Evolutionary conservation across 176 grass and related monocot genomes (phyloP).

Genomic region (Poa pratensis): DNA sequence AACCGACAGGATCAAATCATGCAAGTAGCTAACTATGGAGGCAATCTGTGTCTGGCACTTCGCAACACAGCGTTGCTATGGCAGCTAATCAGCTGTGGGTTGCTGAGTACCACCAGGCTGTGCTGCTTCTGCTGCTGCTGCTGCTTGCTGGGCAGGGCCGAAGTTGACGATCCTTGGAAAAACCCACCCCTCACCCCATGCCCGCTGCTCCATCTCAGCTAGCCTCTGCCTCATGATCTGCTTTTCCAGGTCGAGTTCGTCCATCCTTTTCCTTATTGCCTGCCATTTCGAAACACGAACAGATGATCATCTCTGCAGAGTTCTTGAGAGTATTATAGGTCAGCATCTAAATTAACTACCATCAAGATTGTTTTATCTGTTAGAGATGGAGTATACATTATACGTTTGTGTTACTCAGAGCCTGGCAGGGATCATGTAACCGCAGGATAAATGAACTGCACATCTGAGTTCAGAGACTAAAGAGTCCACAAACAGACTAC

Average conservation of each 20-base stretch:
- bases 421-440: neutral
- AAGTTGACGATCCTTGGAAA: constrained; percentile 45
- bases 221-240: constrained; percentile 62
- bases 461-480: neutral
- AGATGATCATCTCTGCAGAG: neutral
- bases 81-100: constrained; percentile 38
- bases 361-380: neutral
- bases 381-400: constrained; percentile 25
- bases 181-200: constrained; percentile 26
- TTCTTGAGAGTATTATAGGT: neutral
- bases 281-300: constrained; percentile 35
- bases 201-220: constrained; percentile 61
- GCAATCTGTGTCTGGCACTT: constrained; percentile 14
- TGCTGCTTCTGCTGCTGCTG: constrained; percentile 2
- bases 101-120: constrained; percentile 22
- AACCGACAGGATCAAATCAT: constrained; percentile 33
- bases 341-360: neutral
- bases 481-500: neutral
- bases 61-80: constrained; percentile 18
- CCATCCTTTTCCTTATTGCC: constrained; percentile 68
- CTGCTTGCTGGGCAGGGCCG: constrained; percentile 31
- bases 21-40: constrained; percentile 22
- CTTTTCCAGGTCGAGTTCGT: constrained; percentile 60
- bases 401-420: neutral
- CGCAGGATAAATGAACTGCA: neutral